Evolutionary conservation across 2,329 filamentous ascomycete genomes (phyloP), one percentile per base, ranked within the genome.

Genomic region (Penicillium glabrum): DNA sequence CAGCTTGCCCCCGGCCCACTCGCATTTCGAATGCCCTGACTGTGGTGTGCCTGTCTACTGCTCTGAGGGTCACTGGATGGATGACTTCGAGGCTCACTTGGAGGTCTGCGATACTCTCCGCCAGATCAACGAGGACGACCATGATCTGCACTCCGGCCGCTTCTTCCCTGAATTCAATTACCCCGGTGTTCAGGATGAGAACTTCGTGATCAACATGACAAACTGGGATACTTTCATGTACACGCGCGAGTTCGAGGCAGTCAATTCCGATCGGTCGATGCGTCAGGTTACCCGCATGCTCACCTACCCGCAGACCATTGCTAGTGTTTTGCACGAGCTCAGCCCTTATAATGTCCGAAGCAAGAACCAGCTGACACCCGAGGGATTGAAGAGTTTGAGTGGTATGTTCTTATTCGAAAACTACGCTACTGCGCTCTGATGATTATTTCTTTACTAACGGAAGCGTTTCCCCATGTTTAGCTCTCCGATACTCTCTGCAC

Each of bases 221-320:
- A 99, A 96, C 74, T 99, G 95, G 95, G 95, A 99, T 75, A 98
- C 95, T 0, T 91, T 96, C 67, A 80, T 99, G 70, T 99, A 96
- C 72, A 96, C 92, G 3, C 84, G 95, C 68, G 89, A 96, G 67
- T 98, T 95, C 68, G 85, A 89, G 63, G 96, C 96, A 5, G 87
- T 99, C 70, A 92, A 99, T 72, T 87, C 92, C 60, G 93, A 96
- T 72, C 85, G 93, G 57, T 89, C 87, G 68, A 89, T 99, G 87
- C 84, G 95, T 58, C 96, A 99, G 75, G 93, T 92, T 26, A 99
- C 95, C 1, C 86, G 92, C 63, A 82, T 99, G 64, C 80, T 99
- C 66, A 99, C 96, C 19, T 99, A 99, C 73, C 95, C 95, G 1
- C 79, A 95, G 58, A 98, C 95, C 0, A 86, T 99, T 66, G 93